These are phyloP conservation scores for Pinus tabuliformis DNA, from an alignment of 75 land plant genomes.

Conservation along the genomic window DNA sequence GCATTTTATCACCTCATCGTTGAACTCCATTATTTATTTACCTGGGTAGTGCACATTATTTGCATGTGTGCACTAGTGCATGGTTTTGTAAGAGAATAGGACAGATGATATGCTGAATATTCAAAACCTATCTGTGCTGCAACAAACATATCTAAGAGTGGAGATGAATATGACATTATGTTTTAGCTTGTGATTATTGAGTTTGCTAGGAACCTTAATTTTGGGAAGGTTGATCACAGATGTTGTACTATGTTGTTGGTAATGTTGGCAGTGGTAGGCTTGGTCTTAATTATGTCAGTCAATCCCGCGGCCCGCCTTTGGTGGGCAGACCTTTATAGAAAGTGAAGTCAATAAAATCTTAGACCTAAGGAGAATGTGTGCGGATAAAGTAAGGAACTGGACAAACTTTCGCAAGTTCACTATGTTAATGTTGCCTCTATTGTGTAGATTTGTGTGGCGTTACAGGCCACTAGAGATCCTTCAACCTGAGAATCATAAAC, in stretches of 20 bases:
- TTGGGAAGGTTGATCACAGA: not conserved
- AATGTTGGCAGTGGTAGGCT: slow-evolving; percentile 71
- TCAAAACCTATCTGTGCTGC: not conserved
- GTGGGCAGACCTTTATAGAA: slow-evolving; percentile 99
- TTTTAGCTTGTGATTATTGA: not conserved
- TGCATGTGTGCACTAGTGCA: not conserved
- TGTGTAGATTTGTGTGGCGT: not conserved
- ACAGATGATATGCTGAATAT: not conserved
- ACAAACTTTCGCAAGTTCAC: not conserved
- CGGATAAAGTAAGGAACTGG: slow-evolving; percentile 53
- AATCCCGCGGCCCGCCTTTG: slow-evolving; percentile 99
- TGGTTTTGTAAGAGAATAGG: not conserved
- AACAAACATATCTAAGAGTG: not conserved
- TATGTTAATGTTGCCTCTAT: not conserved
- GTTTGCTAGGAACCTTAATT: not conserved
- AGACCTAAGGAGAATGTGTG: slow-evolving; percentile 83
- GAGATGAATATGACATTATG: not conserved
- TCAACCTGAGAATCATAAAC: not conserved
- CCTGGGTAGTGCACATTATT: not conserved
- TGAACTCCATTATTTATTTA: not conserved
- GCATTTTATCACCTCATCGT: not conserved
- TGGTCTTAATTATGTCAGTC: slow-evolving; percentile 95
- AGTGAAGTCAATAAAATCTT: slow-evolving; percentile 94
- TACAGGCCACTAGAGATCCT: not conserved
- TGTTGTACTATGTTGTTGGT: not conserved